Evolutionary conservation across 139 green algal genomes (phyloP).

Genomic region (Tetraselmis striata): DNA sequence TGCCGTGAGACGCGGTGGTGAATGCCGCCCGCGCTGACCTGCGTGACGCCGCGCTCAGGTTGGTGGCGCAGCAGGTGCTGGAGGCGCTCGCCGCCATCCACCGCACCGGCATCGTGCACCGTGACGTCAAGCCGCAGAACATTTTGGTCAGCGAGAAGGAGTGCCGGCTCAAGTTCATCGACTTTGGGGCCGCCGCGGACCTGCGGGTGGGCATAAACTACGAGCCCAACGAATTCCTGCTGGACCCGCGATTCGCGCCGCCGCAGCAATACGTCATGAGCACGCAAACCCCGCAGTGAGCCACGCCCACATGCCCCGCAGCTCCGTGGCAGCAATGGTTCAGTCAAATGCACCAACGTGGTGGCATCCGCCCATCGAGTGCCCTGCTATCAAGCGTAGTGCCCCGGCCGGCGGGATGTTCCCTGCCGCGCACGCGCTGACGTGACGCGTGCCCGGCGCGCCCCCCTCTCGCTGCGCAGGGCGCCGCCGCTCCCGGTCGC

Average conservation of each 20-base stretch:
- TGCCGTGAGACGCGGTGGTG: too few relatives aligned
- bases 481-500: neutral
- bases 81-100: conserved; percentile 29
- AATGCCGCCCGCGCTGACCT: too few relatives aligned
- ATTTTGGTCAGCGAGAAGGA: conserved; percentile 60
- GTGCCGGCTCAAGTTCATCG: conserved; percentile 77
- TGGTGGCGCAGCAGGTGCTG: conserved; percentile 61
- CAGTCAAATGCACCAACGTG: too few relatives aligned
- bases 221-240: conserved; percentile 84
- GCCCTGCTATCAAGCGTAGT: too few relatives aligned
- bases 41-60: too few relatives aligned
- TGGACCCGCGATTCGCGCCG: conserved; percentile 84
- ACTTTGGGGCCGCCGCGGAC: conserved; percentile 84
- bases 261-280: conserved; percentile 92
- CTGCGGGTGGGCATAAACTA: conserved; percentile 91
- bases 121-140: conserved; percentile 91
- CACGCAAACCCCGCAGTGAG: conserved; percentile 33
- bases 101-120: conserved; percentile 68
- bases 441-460: too few relatives aligned
- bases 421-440: too few relatives aligned
- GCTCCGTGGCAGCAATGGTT: too few relatives aligned
- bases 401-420: too few relatives aligned
- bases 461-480: too few relatives aligned
- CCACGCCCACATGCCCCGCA: neutral
- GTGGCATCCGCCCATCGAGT: neutral